Conservation (phyloP, 345 rosid genomes). For the Sisymbrium altissimum region DNA sequence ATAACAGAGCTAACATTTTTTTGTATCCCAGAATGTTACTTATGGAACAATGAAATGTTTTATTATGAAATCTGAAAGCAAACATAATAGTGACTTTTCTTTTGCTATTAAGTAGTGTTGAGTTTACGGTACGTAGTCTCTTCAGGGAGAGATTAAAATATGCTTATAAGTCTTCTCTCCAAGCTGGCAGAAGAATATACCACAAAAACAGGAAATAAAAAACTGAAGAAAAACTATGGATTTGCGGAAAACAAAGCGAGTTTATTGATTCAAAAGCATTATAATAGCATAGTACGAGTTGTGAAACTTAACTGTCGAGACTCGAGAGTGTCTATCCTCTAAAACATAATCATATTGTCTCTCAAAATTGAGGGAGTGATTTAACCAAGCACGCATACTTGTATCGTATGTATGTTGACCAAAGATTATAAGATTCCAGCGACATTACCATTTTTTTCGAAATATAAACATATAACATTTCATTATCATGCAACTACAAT, state of each 20-base stretch:
- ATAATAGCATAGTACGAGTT: slow-evolving; percentile 3
- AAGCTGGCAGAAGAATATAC: neutral
- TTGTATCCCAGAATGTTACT: slow-evolving; percentile 8
- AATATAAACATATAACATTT: neutral
- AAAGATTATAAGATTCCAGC: neutral
- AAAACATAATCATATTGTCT: slow-evolving; percentile 30
- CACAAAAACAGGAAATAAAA: neutral
- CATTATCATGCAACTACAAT: slow-evolving; percentile 16
- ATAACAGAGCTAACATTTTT: neutral
- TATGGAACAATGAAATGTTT: slow-evolving; percentile 10
- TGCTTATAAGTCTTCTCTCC: neutral
- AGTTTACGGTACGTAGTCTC: slow-evolving; percentile 29
- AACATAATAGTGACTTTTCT: neutral
- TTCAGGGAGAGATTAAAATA: neutral
- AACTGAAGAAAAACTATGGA: neutral
- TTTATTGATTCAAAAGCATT: slow-evolving; percentile 10
- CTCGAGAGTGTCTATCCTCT: neutral
- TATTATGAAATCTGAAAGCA: neutral
- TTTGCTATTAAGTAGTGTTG: neutral
- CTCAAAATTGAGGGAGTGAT: slow-evolving; percentile 9
- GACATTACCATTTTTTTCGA: neutral
- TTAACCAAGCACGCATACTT: slow-evolving; percentile 27
- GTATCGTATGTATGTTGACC: slow-evolving; percentile 12
- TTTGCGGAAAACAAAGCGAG: slow-evolving; percentile 8
- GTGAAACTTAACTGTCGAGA: slow-evolving; percentile 17